Conservation (phyloP, 2,329 filamentous ascomycete genomes). For the Geosmithia flava region DNA sequence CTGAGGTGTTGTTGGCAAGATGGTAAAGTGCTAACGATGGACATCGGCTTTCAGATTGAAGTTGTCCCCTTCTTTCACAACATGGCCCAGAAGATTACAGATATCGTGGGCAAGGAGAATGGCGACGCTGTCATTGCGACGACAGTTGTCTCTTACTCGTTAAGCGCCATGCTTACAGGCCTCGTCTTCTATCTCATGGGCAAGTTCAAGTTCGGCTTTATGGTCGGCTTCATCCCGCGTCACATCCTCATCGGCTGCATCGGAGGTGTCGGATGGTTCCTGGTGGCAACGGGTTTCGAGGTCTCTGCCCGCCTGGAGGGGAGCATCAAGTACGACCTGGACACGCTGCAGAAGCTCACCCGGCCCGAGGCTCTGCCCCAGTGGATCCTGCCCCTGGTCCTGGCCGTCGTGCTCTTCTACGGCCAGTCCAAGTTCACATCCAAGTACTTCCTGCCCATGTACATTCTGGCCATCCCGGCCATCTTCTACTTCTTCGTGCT, state of each 20-base stretch:
- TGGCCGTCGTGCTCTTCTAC: constrained; percentile 66
- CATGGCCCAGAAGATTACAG: constrained; percentile 85
- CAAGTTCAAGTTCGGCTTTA: constrained; percentile 72
- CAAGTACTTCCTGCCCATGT: constrained; percentile 76
- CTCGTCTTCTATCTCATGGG: constrained; percentile 88
- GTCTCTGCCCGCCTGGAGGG: constrained; percentile 84
- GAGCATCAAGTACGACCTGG: constrained; percentile 67
- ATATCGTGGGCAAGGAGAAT: constrained; percentile 64
- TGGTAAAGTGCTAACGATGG: background rate
- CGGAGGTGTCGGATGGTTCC: constrained; percentile 90
- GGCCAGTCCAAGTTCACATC: constrained; percentile 66
- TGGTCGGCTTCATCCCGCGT: constrained; percentile 93
- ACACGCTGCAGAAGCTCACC: constrained; percentile 65
- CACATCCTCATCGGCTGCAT: constrained; percentile 97
- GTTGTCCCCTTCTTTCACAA: constrained; percentile 98
- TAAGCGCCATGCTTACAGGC: constrained; percentile 85
- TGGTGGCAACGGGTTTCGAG: constrained; percentile 83
- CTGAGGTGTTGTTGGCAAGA: background rate
- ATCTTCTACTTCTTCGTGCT: constrained; percentile 71
- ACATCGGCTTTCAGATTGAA: constrained; percentile 54
- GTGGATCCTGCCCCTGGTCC: constrained; percentile 68
- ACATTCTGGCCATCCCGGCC: constrained; percentile 67
- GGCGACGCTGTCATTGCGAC: constrained; percentile 84
- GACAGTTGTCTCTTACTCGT: constrained; percentile 80
- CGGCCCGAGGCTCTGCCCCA: constrained; percentile 62